Evolutionary conservation across 1,284 basidiomycete species (phyloP), one percentile per base, ranked within the genome.

Genomic region (Ustilago curta): DNA sequence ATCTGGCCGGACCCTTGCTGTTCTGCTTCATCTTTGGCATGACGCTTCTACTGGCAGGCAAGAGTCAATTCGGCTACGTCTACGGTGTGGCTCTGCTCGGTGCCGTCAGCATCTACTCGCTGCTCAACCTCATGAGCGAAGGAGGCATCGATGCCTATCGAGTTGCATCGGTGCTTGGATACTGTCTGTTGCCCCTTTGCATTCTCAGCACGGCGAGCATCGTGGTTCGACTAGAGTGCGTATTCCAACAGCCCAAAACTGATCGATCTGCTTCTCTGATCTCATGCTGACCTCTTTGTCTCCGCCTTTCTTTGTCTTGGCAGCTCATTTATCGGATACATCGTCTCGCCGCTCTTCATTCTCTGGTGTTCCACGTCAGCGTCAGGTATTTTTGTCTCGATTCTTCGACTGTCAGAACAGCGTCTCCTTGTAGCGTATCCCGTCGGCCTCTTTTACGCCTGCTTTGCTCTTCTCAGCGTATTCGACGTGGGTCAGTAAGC

Each of bases 51-150:
- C 84, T 98, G 95, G 95, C 94, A 16, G 97, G 97, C 70, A 98
- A 97, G 88, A 93, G 94, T 8, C 97, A 98, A 85, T 99, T 99
- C 86, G 95, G 94, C 31, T 98, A 98, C 86, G 98, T 99, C 76
- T 99, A 99, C 85, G 97, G 97, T 53, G 93, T 99, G 70, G 96
- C 93, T 51, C 89, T 98, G 14, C 90, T 99, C 77, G 97, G 97
- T 56, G 94, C 93, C 4, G 89, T 91, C n/a, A 94, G 94, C 39
- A 92, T 99, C 83, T 99, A 99, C 88, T 90, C 91, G 48, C 91
- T 99, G 59, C 90, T 99, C 79, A 99, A 99, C 85, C 89, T 98
- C 76, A 99, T 99, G 97, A 94, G 93, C 35, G 93, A 95, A 85
- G 90, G 91, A 50, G 93, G 92, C 55, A 98, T 99, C 77, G 96